A percentile compares a stretch with the other conserved stretches of the same genome.
phyloP scores from a whole-genome alignment of 768 basidiomycete species.

The Tylopilus plumbeoviolaceoides region DNA sequence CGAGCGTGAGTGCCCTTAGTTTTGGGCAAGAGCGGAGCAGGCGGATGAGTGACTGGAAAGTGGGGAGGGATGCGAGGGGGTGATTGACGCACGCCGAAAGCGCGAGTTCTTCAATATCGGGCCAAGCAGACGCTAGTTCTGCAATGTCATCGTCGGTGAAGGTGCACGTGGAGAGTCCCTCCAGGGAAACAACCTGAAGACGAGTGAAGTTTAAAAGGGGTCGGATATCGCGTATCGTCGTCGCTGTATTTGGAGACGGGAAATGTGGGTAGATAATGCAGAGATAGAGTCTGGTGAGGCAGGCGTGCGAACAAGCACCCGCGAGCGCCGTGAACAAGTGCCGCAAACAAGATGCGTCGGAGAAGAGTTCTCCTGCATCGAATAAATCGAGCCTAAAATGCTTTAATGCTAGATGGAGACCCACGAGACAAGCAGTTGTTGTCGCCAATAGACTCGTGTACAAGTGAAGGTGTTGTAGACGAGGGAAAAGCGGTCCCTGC shows the following conservation, averaged over 20 bases:
- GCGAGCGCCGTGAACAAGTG: constrained; percentile 12
- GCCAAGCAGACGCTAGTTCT: constrained; percentile 18
- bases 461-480: constrained; percentile 17
- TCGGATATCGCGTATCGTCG: constrained; percentile 9
- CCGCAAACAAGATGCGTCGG: constrained; percentile 1
- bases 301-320: constrained; percentile 9
- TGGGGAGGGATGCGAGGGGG: constrained; percentile 16
- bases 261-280: constrained; percentile 14
- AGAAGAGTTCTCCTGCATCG: constrained; percentile 9
- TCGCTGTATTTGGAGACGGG: neutral
- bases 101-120: constrained; percentile 17
- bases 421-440: constrained; percentile 1
- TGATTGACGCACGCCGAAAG: constrained; percentile 17
- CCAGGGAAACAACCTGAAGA: constrained; percentile 15
- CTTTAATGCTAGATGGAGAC: constrained; percentile 9
- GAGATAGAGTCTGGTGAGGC: constrained; percentile 12
- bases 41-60: constrained; percentile 12
- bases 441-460: constrained; percentile 16
- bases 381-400: constrained; percentile 23
- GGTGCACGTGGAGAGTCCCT: constrained; percentile 12
- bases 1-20: constrained; percentile 19
- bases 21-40: constrained; percentile 12
- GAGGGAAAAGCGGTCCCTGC: constrained; percentile 1
- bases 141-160: constrained; percentile 16
- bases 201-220: constrained; percentile 14